Conservation (phyloP, 2,329 filamentous ascomycete species). For the Cladobotryum mycophilum region DNA sequence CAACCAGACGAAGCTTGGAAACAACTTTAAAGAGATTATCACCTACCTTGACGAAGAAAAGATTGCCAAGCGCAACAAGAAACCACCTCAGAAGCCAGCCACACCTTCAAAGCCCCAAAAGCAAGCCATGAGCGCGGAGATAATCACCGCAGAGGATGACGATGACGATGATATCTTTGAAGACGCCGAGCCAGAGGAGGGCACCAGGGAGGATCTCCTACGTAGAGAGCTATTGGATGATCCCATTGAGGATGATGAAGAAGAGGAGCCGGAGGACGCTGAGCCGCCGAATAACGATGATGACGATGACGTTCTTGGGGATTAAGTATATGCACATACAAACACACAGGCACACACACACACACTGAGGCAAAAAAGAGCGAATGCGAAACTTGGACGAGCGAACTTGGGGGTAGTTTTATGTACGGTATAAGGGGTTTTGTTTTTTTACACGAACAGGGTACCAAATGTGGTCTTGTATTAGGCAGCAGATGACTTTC, state of each 20-base stretch:
- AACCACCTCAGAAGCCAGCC: constrained; percentile 20
- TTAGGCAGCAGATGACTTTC: too few species aligned
- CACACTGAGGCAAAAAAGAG: neutral
- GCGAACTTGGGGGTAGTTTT: too few species aligned
- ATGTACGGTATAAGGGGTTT: too few species aligned
- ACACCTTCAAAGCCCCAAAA: constrained; percentile 27
- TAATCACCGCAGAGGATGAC: constrained; percentile 36
- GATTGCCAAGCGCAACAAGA: constrained; percentile 40
- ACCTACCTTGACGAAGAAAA: constrained; percentile 70
- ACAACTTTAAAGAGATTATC: constrained; percentile 80
- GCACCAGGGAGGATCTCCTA: constrained; percentile 51
- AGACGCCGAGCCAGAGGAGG: constrained; percentile 50
- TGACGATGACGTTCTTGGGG: constrained; percentile 41
- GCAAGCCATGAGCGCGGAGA: constrained; percentile 35
- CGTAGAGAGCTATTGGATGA: constrained; percentile 49
- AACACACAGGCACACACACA: too few species aligned
- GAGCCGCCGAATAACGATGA: constrained; percentile 29
- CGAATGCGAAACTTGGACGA: neutral
- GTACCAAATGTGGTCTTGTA: too few species aligned
- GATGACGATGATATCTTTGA: constrained; percentile 39
- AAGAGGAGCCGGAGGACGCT: constrained; percentile 22
- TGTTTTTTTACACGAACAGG: too few species aligned
- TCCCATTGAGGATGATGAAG: constrained; percentile 30
- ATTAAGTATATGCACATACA: constrained; percentile 24
- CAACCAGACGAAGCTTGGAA: constrained; percentile 74